Conservation (phyloP, 495 filamentous ascomycete genomes). For the Talaromyces stipitatus region DNA sequence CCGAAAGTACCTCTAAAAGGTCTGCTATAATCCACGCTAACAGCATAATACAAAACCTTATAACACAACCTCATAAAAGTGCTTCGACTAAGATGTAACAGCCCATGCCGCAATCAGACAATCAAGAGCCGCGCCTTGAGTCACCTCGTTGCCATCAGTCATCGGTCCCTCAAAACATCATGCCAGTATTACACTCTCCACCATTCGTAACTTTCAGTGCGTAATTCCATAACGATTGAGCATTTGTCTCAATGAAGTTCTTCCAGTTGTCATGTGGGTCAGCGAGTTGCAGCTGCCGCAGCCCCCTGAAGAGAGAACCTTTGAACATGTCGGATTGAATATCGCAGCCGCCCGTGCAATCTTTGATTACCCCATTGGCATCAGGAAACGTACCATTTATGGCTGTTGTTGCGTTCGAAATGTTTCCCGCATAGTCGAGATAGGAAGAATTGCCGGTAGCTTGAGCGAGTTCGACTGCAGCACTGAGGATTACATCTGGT, state of each 20-base stretch:
- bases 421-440: neutral
- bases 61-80: too few relatives aligned
- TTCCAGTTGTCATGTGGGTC: neutral
- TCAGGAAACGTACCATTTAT: neutral
- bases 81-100: neutral
- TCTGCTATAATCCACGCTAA: too few relatives aligned
- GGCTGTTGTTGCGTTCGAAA: neutral
- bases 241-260: neutral
- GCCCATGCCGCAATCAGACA: neutral
- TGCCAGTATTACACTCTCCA: neutral
- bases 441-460: conserved; percentile 13
- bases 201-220: neutral
- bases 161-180: neutral
- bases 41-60: too few relatives aligned
- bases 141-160: neutral
- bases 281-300: neutral
- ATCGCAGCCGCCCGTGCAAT: neutral
- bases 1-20: too few relatives aligned
- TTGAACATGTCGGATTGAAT: conserved; percentile 1
- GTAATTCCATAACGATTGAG: neutral
- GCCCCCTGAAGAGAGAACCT: neutral
- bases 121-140: neutral
- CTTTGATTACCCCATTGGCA: neutral
- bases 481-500: conserved; percentile 65
- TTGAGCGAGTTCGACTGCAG: conserved; percentile 46